Conservation (phyloP, 352 stramenopile species). For the Pythium coloratum region DNA sequence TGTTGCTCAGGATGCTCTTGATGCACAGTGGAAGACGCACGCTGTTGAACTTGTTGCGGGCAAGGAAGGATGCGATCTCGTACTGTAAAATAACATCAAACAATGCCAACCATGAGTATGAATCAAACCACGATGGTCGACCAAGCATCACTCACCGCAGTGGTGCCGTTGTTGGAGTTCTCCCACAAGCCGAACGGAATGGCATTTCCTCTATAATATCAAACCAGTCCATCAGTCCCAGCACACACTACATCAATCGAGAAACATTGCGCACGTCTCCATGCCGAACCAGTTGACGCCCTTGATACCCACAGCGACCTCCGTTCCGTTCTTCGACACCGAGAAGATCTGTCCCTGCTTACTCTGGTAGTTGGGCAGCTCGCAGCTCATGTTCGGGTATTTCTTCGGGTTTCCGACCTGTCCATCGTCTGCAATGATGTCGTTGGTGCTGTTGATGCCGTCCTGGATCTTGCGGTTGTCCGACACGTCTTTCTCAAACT, state of each 20-base stretch:
- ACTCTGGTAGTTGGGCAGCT: slow-evolving; percentile 73
- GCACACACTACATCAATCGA: slow-evolving; percentile 3
- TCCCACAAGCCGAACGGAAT: slow-evolving; percentile 78
- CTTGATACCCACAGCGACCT: slow-evolving; percentile 71
- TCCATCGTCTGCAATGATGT: slow-evolving; percentile 56
- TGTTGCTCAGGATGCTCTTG: slow-evolving; percentile 73
- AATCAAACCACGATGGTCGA: background rate
- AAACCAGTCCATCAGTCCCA: background rate
- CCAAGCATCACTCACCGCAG: slow-evolving; percentile 23
- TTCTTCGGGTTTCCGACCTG: slow-evolving; percentile 65
- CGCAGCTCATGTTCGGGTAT: slow-evolving; percentile 52
- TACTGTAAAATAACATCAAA: slow-evolving; percentile 24
- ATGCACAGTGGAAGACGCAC: slow-evolving; percentile 68
- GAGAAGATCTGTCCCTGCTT: slow-evolving; percentile 67
- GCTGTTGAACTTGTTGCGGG: slow-evolving; percentile 84
- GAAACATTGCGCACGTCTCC: slow-evolving; percentile 60
- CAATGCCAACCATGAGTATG: background rate
- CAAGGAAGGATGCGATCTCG: slow-evolving; percentile 72
- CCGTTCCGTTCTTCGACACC: slow-evolving; percentile 64
- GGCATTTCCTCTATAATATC: slow-evolving; percentile 28
- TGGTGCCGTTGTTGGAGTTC: slow-evolving; percentile 73
- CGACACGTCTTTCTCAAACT: slow-evolving; percentile 21
- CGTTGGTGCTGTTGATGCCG: slow-evolving; percentile 36
- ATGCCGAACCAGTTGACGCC: slow-evolving; percentile 83
- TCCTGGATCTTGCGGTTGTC: slow-evolving; percentile 33